Evolutionary conservation across 495 filamentous ascomycete genomes (phyloP), one percentile per base, ranked within the genome.

Genomic region (Parmelia sp.): DNA sequence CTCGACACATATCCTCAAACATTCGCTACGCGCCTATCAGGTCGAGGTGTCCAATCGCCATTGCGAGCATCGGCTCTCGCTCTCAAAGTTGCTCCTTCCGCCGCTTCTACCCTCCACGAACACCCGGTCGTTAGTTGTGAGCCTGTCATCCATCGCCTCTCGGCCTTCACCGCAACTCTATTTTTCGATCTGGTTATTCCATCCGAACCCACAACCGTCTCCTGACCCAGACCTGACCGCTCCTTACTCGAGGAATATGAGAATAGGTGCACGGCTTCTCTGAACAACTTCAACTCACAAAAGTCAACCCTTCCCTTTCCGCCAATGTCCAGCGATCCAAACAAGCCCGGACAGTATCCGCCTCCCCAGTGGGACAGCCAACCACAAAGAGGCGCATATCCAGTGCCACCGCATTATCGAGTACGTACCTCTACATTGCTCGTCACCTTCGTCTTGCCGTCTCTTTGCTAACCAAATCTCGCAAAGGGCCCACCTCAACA

Each of bases 271-370:
- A 25, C 40, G 42, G 40, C 51, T 37, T 61, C 47, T 44, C 37
- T 49, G 39, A 57, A 53, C 19, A 12, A 56, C 37, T 25, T 45
- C 27, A 36, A 29, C 37, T 45, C 61, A 57, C 51, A 31, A 55
- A 67, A 63, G 25, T 47, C 58, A 29, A 8, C 61, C 15, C 29
- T 60, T 12, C 36, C 39, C 55, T 51, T 57, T 21, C 70, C 71
- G 66, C 72, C 74, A 80, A 82, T 82, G 80, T 82, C 80, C 73
- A 75, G 70, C 74, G 77, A 78, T 71, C 74, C 75, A 64, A 75
- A 74, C 71, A 75, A 74, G 65, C 74, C 73, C 68, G 74, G 74
- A 68, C 76, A 76, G 71, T 78, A 78, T 77, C 78, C 77, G 69
- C 78, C 75, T 60, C 73, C 74, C 37, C 76, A 74, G 70, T 80